phyloP scores from a whole-genome alignment of 176 grass and related monocot genomes.

The Zea mays region Zm-B73-REFERENCE-NAM-5.0 NC_050098.1:212420001-212420500 shows the following conservation, averaged over 20 bases:
- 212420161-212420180: constrained; percentile 98
- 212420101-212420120: background rate
- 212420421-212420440: constrained; percentile 99
- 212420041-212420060: too few relatives aligned
- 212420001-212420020: too few relatives aligned
- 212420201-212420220: constrained; percentile 99
- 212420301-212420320: background rate
- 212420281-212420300: constrained; percentile 14
- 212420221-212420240: constrained; percentile 93
- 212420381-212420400: constrained; percentile 97
- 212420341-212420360: constrained; percentile 92
- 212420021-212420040: too few relatives aligned
- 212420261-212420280: constrained; percentile 35
- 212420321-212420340: background rate
- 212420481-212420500: constrained; percentile 62
- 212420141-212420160: constrained; percentile 41
- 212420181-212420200: constrained; percentile 98
- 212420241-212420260: constrained; percentile 97
- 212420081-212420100: too few relatives aligned
- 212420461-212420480: constrained; percentile 97
- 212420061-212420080: too few relatives aligned
- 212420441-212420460: constrained; percentile 97
- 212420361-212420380: constrained; percentile 98
- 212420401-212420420: constrained; percentile 97
- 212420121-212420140: constrained; percentile 7